A percentile compares a stretch with the other conserved stretches of the same genome.
These are phyloP conservation scores for Pachysandra terminalis DNA, from an alignment of 164 flowering plant species.

Conservation along the genomic window DNA sequence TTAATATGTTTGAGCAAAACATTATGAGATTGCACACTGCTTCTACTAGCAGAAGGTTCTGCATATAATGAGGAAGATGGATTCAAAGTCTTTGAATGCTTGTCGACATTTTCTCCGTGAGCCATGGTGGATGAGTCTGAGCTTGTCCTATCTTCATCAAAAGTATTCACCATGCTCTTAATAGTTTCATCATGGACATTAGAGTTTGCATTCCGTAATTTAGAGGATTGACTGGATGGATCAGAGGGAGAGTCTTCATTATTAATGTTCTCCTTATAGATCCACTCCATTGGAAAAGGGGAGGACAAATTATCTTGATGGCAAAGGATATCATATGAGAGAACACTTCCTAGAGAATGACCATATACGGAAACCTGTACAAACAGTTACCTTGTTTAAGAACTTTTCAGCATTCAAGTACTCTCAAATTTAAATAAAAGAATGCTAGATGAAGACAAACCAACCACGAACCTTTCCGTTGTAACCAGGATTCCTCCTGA, in stretches of 20 bases:
- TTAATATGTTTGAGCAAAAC: conserved; percentile 6
- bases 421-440: not conserved
- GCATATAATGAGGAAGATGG: conserved; percentile 31
- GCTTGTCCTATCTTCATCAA: conserved; percentile 19
- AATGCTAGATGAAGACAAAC: not conserved
- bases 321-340: conserved; percentile 96
- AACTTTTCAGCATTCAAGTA: not conserved
- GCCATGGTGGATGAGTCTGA: conserved; percentile 10
- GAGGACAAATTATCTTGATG: conserved; percentile 80
- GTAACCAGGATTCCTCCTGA: conserved; percentile 94
- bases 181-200: conserved; percentile 14
- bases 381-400: not conserved
- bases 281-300: conserved; percentile 76
- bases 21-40: conserved; percentile 9
- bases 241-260: conserved; percentile 21
- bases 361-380: conserved; percentile 89
- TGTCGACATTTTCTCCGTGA: conserved; percentile 18
- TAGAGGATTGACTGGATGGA: conserved; percentile 22
- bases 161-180: conserved; percentile 10
- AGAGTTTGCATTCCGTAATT: conserved; percentile 11
- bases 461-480: conserved; percentile 80
- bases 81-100: conserved; percentile 17
- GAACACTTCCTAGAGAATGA: conserved; percentile 97
- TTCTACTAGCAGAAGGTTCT: conserved; percentile 14
- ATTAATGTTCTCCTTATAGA: conserved; percentile 37